phyloP scores from a whole-genome alignment of 2,329 filamentous ascomycete species.

The Trichoderma sp. region DNA sequence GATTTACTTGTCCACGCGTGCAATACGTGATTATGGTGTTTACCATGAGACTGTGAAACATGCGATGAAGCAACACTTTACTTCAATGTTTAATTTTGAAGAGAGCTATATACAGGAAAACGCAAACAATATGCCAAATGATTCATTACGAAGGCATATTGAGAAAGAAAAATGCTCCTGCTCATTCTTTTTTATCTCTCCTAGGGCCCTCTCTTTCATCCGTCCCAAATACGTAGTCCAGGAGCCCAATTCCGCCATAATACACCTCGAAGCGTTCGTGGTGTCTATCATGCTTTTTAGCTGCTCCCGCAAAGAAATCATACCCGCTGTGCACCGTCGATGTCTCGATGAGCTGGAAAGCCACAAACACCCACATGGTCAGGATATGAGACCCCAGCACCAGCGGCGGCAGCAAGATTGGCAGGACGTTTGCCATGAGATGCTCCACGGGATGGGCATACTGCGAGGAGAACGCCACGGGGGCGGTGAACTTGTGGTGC shows the following conservation, averaged over 20 bases:
- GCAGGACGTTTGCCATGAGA: constrained; percentile 51
- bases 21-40: background rate
- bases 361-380: constrained; percentile 51
- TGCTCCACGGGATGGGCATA: constrained; percentile 58
- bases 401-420: constrained; percentile 48
- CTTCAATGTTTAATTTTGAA: background rate
- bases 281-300: constrained; percentile 53
- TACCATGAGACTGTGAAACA: background rate
- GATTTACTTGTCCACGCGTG: background rate
- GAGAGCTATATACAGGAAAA: background rate
- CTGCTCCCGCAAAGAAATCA: constrained; percentile 48
- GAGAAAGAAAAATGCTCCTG: background rate
- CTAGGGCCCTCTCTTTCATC: constrained; percentile 27
- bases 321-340: constrained; percentile 56
- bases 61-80: background rate
- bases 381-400: constrained; percentile 47
- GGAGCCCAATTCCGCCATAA: constrained; percentile 49
- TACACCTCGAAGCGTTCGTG: constrained; percentile 56
- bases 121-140: background rate
- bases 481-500: constrained; percentile 56
- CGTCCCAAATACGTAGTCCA: constrained; percentile 54
- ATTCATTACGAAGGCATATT: background rate
- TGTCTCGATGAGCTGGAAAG: constrained; percentile 49
- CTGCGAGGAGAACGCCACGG: constrained; percentile 53
- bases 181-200: constrained; percentile 13